These are phyloP conservation scores for Chimonanthus praecox DNA, from an alignment of 164 flowering plant species.

Conservation along the genomic window DNA sequence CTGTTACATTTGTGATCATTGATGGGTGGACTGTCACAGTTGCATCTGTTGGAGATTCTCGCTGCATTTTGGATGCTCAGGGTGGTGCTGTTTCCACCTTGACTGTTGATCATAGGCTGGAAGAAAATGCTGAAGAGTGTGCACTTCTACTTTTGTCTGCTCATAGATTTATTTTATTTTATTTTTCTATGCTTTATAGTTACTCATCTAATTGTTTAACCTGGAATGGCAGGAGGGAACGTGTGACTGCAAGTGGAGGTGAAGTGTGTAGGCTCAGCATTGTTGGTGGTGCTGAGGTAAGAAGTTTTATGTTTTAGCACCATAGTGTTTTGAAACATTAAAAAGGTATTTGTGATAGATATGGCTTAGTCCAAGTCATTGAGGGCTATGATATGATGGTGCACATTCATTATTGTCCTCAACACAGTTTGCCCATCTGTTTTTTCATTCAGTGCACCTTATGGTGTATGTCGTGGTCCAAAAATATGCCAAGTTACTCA, in stretches of 20 bases:
- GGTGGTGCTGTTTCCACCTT: conserved; percentile 58
- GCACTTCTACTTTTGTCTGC: conserved; percentile 20
- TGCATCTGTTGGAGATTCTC: conserved; percentile 90
- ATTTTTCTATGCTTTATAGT: neutral
- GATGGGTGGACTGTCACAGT: conserved; percentile 97
- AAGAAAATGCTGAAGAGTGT: conserved; percentile 86
- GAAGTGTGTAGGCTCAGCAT: conserved; percentile 89
- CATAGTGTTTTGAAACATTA: neutral
- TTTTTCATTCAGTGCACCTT: no score
- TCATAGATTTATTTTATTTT: neutral
- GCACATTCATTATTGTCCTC: no score
- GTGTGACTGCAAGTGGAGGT: conserved; percentile 92
- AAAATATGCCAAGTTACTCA: no score
- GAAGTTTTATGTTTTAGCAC: conserved; percentile 5
- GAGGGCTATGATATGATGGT: no score
- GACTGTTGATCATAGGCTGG: conserved; percentile 91
- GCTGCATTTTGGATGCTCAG: conserved; percentile 80
- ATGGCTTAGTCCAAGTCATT: neutral
- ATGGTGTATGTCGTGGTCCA: no score
- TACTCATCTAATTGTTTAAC: conserved; percentile 5
- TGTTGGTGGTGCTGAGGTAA: conserved; percentile 72
- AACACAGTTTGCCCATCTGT: no score
- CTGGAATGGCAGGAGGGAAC: conserved; percentile 60
- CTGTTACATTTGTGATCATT: conserved; percentile 81
- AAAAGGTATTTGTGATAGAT: neutral